Evolutionary conservation across 495 filamentous ascomycete species (phyloP).

Genomic region (Penicillium taxi): DNA sequence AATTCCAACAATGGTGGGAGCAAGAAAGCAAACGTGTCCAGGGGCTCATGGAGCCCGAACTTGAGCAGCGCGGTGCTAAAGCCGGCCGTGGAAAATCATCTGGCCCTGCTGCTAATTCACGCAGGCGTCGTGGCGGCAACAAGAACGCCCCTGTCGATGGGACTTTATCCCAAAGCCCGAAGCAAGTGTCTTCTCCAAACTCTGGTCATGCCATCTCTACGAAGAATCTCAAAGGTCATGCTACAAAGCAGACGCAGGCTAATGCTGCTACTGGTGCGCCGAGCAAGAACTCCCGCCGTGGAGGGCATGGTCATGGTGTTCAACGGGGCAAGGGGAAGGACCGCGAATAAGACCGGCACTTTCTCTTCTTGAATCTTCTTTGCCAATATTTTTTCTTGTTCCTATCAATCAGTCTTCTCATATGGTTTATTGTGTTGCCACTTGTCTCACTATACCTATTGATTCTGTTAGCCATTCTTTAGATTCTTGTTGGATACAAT

Average conservation of each 20-base stretch:
- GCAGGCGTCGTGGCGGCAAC: conserved; percentile 28
- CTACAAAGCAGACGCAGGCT: conserved; percentile 3
- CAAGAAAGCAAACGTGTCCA: conserved; percentile 67
- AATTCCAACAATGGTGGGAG: conserved; percentile 98
- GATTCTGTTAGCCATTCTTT: neutral
- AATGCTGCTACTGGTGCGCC: neutral
- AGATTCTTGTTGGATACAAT: too few relatives aligned
- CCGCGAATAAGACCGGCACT: conserved; percentile 1
- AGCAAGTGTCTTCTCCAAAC: neutral
- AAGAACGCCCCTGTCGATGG: conserved; percentile 7
- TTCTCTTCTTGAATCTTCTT: neutral
- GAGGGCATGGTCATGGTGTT: conserved; percentile 5
- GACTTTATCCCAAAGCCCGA: conserved; percentile 5
- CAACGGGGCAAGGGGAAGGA: conserved; percentile 13
- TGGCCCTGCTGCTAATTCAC: conserved; percentile 8
- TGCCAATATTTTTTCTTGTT: neutral
- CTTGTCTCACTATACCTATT: neutral
- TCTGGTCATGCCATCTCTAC: conserved; percentile 6
- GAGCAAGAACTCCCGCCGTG: conserved; percentile 13
- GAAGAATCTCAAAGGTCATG: conserved; percentile 7
- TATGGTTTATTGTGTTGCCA: too few relatives aligned
- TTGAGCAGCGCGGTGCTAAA: conserved; percentile 20
- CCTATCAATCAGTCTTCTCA: neutral
- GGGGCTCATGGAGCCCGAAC: conserved; percentile 51
- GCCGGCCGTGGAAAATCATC: conserved; percentile 18